phyloP scores from a whole-genome alignment of 345 rosid genomes.

The Salix exigua region DNA sequence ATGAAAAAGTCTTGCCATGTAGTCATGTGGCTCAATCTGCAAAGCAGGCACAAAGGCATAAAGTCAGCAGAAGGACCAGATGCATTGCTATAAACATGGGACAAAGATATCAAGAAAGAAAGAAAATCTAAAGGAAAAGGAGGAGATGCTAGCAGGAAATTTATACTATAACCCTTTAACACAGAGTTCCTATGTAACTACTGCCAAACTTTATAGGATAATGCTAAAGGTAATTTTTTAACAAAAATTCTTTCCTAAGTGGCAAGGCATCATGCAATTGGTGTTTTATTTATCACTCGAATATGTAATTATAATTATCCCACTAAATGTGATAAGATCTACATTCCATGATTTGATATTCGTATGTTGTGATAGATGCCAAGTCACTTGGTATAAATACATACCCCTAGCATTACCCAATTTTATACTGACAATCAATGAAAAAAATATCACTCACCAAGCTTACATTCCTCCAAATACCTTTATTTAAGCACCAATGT shows the following conservation, averaged over 20 bases:
- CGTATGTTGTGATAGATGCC: no score
- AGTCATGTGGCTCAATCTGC: constrained; percentile 85
- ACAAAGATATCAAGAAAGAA: neutral
- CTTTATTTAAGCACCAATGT: neutral
- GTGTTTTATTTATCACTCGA: no score
- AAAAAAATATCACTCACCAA: neutral
- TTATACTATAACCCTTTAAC: neutral
- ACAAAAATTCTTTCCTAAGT: no score
- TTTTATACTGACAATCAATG: neutral
- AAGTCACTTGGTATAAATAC: no score
- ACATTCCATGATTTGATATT: no score
- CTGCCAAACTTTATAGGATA: neutral
- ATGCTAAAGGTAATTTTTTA: no score
- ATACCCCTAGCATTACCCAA: neutral
- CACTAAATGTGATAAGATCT: no score
- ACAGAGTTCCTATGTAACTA: neutral
- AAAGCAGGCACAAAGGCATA: constrained; percentile 15
- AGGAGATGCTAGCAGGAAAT: neutral
- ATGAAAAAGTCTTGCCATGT: constrained; percentile 69
- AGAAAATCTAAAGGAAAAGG: neutral
- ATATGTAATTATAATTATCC: no score
- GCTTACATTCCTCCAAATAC: neutral
- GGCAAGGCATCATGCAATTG: no score
- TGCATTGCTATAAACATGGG: neutral
- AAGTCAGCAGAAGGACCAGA: neutral